Evolutionary conservation across 257 asterid species (phyloP), one percentile per base, ranked within the genome.

Genomic region (Nicotiana obtusifolia): DNA sequence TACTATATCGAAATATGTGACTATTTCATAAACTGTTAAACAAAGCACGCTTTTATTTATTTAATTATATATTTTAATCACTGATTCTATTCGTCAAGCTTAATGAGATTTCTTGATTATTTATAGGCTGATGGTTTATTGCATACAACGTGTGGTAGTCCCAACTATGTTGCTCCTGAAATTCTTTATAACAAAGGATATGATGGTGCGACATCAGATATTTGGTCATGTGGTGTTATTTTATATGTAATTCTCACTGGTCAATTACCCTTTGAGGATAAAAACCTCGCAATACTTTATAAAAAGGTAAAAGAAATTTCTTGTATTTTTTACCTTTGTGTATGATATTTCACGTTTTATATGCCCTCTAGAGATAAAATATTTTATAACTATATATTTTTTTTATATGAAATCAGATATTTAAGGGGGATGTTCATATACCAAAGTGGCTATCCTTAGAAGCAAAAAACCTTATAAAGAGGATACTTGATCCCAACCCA

Each of bases 111-210:
- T 79, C 78, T 66, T 82, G 53, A 17, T 65, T 67, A 77, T 83
- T 35, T 79, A 41, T 86, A 95, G 99, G 95, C 86, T 41, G 99
- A 95, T 76, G 99, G 99, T 66, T 88, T 95, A 81, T 62, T 95
- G 87, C 99, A 95, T 82, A 95, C 99, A 71, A 92, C 97, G 26
- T 95, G 99, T 80, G 99, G 99, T 84, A 95, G 98, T 92, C 99
- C 99, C 84, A 95, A 95, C 76, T 95, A 95, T 69, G 99, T 95
- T 56, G 99, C 99, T 53, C 99, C 99, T 64, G 99, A 95, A 83
- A 86, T 95, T 87, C 93, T 95, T 7, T 41, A 10, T 41, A 41
- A 41, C 3, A 41, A 0, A 41, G 47, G 47, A 41, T 41, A 41
- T 2, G 47, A 41, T 8, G 47, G 47, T 0, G 47, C 47, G 0